Conservation (phyloP, 495 filamentous ascomycete genomes). For the Venustampulla echinocandica region DNA sequence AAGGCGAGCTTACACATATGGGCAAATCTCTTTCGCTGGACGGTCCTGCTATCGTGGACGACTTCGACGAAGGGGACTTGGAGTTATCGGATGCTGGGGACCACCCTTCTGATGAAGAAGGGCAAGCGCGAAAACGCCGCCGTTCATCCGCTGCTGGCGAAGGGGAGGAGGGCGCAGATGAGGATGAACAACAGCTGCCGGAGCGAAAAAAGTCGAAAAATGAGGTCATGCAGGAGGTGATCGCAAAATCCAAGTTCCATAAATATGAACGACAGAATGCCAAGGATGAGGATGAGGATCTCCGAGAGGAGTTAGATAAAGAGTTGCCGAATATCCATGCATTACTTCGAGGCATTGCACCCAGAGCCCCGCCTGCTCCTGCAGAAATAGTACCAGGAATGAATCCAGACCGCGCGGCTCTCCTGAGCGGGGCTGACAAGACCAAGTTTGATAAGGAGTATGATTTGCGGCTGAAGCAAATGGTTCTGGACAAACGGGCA, state of each 20-base stretch:
- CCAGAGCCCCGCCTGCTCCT: conserved; percentile 30
- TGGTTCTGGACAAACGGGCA: conserved; percentile 74
- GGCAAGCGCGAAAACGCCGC: conserved; percentile 50
- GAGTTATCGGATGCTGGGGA: conserved; percentile 50
- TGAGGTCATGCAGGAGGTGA: conserved; percentile 95
- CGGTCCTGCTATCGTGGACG: conserved; percentile 49
- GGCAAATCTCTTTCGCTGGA: conserved; percentile 62
- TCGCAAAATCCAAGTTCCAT: conserved; percentile 91
- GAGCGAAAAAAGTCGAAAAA: conserved; percentile 85
- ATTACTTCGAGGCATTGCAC: conserved; percentile 47
- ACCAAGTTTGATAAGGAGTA: conserved; percentile 69
- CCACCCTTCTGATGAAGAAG: conserved; percentile 34
- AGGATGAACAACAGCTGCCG: conserved; percentile 44
- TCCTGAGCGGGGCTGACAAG: conserved; percentile 53
- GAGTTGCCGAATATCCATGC: conserved; percentile 71
- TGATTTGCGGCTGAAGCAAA: conserved; percentile 68
- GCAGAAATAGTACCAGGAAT: conserved; percentile 22
- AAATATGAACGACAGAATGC: conserved; percentile 86
- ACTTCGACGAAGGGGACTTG: conserved; percentile 61
- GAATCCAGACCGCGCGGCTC: conserved; percentile 47
- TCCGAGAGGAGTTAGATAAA: conserved; percentile 66
- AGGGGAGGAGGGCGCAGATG: conserved; percentile 33
- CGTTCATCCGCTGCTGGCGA: conserved; percentile 34
- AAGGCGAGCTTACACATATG: conserved; percentile 70
- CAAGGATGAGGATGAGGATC: conserved; percentile 90